Percentiles rank a stretch among this genome's conserved stretches.
Conservation (phyloP, 352 stramenopile genomes). For the Phytophthora cryptogea region DNA sequence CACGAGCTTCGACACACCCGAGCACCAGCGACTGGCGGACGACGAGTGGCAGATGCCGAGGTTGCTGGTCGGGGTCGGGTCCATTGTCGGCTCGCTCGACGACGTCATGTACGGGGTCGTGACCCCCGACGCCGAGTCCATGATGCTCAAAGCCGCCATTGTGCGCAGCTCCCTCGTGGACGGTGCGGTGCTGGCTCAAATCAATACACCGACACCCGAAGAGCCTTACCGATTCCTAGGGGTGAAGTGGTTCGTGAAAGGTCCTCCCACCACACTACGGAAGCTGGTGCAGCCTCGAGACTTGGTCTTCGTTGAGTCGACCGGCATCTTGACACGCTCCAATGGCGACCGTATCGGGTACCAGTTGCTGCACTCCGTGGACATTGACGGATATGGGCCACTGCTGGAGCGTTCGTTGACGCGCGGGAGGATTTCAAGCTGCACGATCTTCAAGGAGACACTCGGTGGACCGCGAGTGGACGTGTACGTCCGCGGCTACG, state of each 20-base stretch:
- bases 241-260: conserved; percentile 60
- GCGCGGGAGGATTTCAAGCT: conserved; percentile 47
- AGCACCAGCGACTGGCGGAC: conserved; percentile 35
- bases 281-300: conserved; percentile 43
- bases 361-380: conserved; percentile 48
- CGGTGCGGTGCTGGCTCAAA: conserved; percentile 38
- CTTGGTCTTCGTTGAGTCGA: conserved; percentile 48
- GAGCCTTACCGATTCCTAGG: conserved; percentile 52
- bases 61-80: conserved; percentile 49
- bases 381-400: conserved; percentile 35
- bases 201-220: conserved; percentile 31
- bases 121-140: conserved; percentile 38
- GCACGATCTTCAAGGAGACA: conserved; percentile 41
- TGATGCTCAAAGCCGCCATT: conserved; percentile 47
- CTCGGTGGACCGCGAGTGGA: conserved; percentile 33
- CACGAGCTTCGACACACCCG: conserved; percentile 31
- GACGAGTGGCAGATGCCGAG: conserved; percentile 50
- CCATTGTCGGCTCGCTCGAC: conserved; percentile 55
- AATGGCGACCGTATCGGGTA: conserved; percentile 43
- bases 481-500: conserved; percentile 47
- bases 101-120: conserved; percentile 66
- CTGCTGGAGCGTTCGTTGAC: conserved; percentile 32
- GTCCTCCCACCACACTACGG: conserved; percentile 29
- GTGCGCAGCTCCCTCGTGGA: conserved; percentile 43
- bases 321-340: conserved; percentile 30